These are phyloP conservation scores for Aureobasidium sp. DNA, from an alignment of 2,329 filamentous ascomycete genomes.

Conservation along the genomic window DNA sequence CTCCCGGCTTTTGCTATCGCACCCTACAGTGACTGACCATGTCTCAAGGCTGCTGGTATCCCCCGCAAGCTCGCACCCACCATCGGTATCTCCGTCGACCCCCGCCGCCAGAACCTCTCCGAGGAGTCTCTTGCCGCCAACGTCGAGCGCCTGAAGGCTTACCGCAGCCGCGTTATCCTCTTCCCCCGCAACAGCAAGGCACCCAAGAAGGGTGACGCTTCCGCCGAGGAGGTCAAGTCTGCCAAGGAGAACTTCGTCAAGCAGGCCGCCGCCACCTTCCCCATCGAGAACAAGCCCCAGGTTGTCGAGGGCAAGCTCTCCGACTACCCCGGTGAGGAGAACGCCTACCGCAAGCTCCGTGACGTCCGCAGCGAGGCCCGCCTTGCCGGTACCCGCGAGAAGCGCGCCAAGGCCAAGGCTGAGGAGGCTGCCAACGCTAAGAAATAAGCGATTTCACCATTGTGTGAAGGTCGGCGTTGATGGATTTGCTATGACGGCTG, in stretches of 20 bases:
- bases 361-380: conserved; percentile 75
- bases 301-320: conserved; percentile 77
- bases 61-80: conserved; percentile 88
- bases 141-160: conserved; percentile 95
- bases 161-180: conserved; percentile 91
- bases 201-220: conserved; percentile 84
- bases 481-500: conserved; percentile 13
- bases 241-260: conserved; percentile 44
- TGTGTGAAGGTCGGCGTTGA: conserved; percentile 5
- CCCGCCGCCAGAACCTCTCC: conserved; percentile 92
- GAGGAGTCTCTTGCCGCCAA: conserved; percentile 92
- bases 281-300: conserved; percentile 61
- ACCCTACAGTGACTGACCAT: neutral
- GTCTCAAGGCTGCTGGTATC: conserved; percentile 76
- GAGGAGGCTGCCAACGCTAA: conserved; percentile 69
- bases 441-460: conserved; percentile 52
- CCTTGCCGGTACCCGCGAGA: conserved; percentile 76
- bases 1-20: neutral
- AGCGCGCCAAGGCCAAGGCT: conserved; percentile 82
- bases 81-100: conserved; percentile 94
- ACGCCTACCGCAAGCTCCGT: conserved; percentile 80
- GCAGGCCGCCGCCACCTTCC: conserved; percentile 47
- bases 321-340: conserved; percentile 61
- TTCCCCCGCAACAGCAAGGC: conserved; percentile 94
- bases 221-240: conserved; percentile 71